These are phyloP conservation scores for Wickerhamiella allomyrinae DNA, from an alignment of 805 yeast genomes.

Conservation along the genomic window DNA sequence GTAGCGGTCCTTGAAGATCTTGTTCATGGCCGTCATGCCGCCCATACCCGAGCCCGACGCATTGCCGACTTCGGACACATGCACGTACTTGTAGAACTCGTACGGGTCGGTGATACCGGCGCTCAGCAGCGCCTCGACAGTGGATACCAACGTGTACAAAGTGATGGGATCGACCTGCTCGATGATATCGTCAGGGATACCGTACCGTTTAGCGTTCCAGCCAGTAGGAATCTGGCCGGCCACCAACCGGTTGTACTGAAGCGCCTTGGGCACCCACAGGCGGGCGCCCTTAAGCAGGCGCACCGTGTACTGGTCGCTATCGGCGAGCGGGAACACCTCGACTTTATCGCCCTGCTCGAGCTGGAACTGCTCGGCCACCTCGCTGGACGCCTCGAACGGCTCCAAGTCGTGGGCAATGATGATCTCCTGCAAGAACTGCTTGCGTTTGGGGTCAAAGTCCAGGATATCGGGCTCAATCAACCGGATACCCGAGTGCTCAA, in stretches of 20 bases:
- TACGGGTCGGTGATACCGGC: conserved; percentile 97
- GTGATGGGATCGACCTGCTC: conserved; percentile 95
- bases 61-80: conserved; percentile 97
- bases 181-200: conserved; percentile 85
- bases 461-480: conserved; percentile 91
- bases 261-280: conserved; percentile 79
- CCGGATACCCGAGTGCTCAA: conserved; percentile 94
- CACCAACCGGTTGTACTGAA: conserved; percentile 39
- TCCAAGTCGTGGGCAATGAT: conserved; percentile 94
- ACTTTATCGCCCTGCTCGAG: conserved; percentile 87
- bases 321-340: conserved; percentile 79
- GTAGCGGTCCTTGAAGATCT: conserved; percentile 94
- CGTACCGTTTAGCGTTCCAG: conserved; percentile 91
- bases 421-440: conserved; percentile 87
- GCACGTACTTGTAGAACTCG: conserved; percentile 96
- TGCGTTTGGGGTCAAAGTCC: conserved; percentile 92
- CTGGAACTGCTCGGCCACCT: conserved; percentile 89
- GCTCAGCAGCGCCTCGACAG: conserved; percentile 84
- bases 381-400: conserved; percentile 87
- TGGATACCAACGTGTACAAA: conserved; percentile 79
- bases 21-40: conserved; percentile 93
- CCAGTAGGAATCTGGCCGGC: conserved; percentile 98
- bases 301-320: conserved; percentile 84
- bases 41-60: conserved; percentile 99
- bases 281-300: conserved; percentile 85